These are phyloP conservation scores for Nigrograna mackinnonii DNA, from an alignment of 2,329 filamentous ascomycete species.

Conservation along the genomic window DNA sequence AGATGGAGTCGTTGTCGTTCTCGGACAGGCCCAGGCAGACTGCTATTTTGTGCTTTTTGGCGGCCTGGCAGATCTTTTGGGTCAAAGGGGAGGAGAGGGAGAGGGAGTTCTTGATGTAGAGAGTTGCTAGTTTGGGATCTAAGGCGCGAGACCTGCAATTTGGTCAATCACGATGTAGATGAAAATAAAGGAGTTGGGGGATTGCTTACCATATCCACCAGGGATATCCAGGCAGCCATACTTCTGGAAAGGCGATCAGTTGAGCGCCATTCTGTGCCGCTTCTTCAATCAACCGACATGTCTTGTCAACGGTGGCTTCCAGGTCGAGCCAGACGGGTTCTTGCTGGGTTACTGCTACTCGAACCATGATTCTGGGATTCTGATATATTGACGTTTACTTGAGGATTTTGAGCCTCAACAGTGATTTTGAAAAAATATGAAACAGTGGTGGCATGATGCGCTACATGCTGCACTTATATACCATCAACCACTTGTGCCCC, in stretches of 20 bases:
- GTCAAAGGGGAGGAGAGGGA: conserved; percentile 47
- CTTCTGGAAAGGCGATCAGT: conserved; percentile 55
- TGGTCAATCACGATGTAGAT: not conserved
- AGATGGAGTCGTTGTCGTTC: conserved; percentile 40
- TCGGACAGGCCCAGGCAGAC: conserved; percentile 47
- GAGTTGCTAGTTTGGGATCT: conserved; percentile 41
- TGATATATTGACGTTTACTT: too few relatives aligned
- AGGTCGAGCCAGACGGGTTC: conserved; percentile 67
- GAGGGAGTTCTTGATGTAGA: conserved; percentile 52
- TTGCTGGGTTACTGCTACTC: conserved; percentile 58
- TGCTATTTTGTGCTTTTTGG: conserved; percentile 33
- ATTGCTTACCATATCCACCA: conserved; percentile 51
- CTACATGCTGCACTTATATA: too few relatives aligned
- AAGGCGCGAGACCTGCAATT: conserved; percentile 42
- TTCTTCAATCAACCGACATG: conserved; percentile 59
- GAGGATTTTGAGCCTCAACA: too few relatives aligned
- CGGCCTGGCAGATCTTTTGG: conserved; percentile 42
- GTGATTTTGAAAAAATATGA: too few relatives aligned
- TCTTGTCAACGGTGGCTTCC: conserved; percentile 58
- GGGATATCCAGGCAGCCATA: conserved; percentile 52
- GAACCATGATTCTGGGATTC: conserved; percentile 6
- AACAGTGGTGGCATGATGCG: too few relatives aligned
- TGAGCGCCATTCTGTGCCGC: conserved; percentile 58
- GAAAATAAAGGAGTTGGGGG: too few relatives aligned
- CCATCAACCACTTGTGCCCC: too few relatives aligned